These are phyloP conservation scores for Rhizophagus prolifer DNA, from an alignment of 192 early-diverging fungal genomes.

Conservation along the genomic window DNA sequence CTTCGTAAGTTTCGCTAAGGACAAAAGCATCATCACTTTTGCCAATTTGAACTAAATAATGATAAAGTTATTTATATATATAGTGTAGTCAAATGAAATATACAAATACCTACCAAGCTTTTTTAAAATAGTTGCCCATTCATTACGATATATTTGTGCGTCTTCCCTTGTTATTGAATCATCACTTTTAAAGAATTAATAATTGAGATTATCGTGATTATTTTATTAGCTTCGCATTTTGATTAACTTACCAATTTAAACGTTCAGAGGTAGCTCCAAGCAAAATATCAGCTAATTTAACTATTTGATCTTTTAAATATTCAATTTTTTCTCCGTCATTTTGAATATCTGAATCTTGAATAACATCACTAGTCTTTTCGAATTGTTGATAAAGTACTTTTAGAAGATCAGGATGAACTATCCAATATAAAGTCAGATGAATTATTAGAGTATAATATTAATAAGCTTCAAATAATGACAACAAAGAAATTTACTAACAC, in stretches of 20 bases:
- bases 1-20: conserved; percentile 25
- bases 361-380: background rate
- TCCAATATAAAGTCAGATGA: background rate
- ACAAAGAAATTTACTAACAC: background rate
- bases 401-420: conserved; percentile 1
- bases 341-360: background rate
- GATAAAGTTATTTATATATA: background rate
- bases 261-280: background rate
- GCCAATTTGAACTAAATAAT: conserved; percentile 9
- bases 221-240: background rate
- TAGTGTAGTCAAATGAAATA: background rate
- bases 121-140: conserved; percentile 18
- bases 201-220: too few species aligned
- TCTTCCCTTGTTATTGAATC: background rate
- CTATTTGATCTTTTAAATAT: conserved; percentile 24
- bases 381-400: conserved; percentile 6
- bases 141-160: background rate
- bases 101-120: conserved; percentile 1
- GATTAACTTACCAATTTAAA: conserved; percentile 11
- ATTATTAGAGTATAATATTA: background rate
- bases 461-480: background rate
- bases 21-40: conserved; percentile 12
- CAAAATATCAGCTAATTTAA: conserved; percentile 22
- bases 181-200: background rate
- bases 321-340: background rate